Base-by-base conservation (phyloP, 2,329 filamentous ascomycete species). In the Gyromitra esculenta region DNA sequence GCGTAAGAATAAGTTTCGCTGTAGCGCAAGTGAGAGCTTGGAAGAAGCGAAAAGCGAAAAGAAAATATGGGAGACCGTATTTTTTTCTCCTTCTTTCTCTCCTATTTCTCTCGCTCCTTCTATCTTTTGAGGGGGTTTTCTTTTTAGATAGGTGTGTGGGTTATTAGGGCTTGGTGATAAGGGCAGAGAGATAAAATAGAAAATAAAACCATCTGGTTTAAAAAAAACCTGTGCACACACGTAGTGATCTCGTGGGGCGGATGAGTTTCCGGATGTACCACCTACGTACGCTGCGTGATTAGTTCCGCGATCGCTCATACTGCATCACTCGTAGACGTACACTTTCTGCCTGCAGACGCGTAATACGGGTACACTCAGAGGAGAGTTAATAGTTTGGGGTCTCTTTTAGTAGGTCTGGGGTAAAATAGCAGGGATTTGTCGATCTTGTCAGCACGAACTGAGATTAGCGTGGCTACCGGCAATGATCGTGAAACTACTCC, bases 261-360 rank as follows among this genome's bases (percentile, higher is more conserved):
- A 6, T 13, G 5, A 35, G 56, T 59, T 39, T 59, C 50, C 35
- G 11, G 25, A 59, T 13, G 50, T 31, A 21, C 50, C 25, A 31
- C 21, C 18, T 54, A 54, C 5, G 18, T 54, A 18, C 31, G 54
- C 7, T 56, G 54, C 25, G 37, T 60, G 37, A 43, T 43, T 43
- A 60, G 13, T 59, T 31, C 35, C 7, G 21, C 9, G 15, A 65
- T 43, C 15, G 21, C 25, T 65, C 69, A 72, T 59, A 9, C 11
- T 15, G 41, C 48, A 65, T 72, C 69, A 72, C 69, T 72, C 69
- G 59, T 56, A 54, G 5, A 18, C 41, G 60, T 31, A 54, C 21
- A 9, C 5, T 18, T 45, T 15, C 11, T 45, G 15, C 18, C 45
- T 21, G 56, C n/a, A 72, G 59, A 31, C 69, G 50, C 69, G 59